These are phyloP conservation scores for Suillus discolor DNA, from an alignment of 768 basidiomycete species.

Conservation along the genomic window DNA sequence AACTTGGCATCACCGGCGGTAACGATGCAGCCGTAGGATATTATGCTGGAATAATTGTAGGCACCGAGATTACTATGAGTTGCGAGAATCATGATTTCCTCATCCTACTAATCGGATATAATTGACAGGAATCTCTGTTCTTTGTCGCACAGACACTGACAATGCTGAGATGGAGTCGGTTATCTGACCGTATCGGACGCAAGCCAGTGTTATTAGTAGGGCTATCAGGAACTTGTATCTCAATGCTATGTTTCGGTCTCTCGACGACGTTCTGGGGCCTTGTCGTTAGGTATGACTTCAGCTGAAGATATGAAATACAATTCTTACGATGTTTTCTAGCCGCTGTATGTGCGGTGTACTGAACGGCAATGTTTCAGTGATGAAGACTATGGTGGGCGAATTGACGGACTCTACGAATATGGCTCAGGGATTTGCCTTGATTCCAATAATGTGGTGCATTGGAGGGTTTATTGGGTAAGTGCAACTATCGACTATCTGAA, in stretches of 20 bases:
- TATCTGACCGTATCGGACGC: conserved; percentile 70
- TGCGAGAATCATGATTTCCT: not conserved
- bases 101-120: not conserved
- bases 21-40: conserved; percentile 50
- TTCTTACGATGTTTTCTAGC: not conserved
- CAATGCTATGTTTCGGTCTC: conserved; percentile 73
- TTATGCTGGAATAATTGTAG: conserved; percentile 71
- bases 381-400: conserved; percentile 73
- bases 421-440: conserved; percentile 36
- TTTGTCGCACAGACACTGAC: conserved; percentile 74
- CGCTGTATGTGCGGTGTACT: conserved; percentile 37
- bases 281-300: conserved; percentile 39
- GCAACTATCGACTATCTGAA: not conserved
- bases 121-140: conserved; percentile 68
- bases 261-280: conserved; percentile 68
- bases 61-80: conserved; percentile 13
- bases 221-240: conserved; percentile 59
- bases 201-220: conserved; percentile 74
- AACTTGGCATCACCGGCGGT: conserved; percentile 4
- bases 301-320: not conserved
- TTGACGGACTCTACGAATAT: conserved; percentile 45
- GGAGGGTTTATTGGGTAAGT: conserved; percentile 39
- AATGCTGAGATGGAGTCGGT: conserved; percentile 71
- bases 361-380: conserved; percentile 52
- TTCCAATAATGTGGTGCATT: conserved; percentile 31